phyloP scores from a whole-genome alignment of 2,329 filamentous ascomycete species.

The Colletotrichum sp. region DNA sequence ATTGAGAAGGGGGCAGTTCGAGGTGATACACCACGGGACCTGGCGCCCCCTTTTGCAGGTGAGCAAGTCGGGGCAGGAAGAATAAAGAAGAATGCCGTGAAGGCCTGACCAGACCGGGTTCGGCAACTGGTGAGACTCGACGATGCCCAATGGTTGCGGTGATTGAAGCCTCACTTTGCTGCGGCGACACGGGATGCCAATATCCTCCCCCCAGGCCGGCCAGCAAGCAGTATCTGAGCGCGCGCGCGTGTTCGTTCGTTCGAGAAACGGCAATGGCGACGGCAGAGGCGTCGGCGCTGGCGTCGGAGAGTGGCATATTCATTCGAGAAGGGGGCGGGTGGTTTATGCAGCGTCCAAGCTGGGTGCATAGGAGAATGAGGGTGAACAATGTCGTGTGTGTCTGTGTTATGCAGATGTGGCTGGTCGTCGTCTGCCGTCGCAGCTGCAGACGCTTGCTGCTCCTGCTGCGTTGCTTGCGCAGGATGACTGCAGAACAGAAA shows the following conservation, averaged over 20 bases:
- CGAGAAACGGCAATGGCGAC: neutral
- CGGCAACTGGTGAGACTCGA: conserved; percentile 13
- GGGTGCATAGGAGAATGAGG: neutral
- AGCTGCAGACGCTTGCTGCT: neutral
- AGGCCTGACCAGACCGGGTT: neutral
- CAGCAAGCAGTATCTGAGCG: neutral
- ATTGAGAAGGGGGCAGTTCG: neutral
- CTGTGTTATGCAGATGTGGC: neutral
- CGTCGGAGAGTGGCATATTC: neutral
- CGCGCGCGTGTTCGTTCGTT: neutral
- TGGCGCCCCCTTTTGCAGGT: neutral
- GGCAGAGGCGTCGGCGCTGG: neutral
- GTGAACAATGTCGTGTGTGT: neutral
- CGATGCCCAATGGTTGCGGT: conserved; percentile 15
- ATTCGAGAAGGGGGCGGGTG: neutral
- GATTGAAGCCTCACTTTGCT: conserved; percentile 15
- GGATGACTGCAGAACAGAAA: neutral
- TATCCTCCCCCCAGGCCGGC: neutral
- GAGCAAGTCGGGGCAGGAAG: neutral
- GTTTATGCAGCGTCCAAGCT: neutral
- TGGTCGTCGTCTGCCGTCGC: neutral
- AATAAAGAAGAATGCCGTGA: neutral
- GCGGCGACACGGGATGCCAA: neutral
- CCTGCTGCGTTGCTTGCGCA: neutral
- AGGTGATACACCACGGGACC: neutral